Evolutionary conservation across 1,284 basidiomycete species (phyloP), one percentile per base, ranked within the genome.

Genomic region (Vanrija sp.): DNA sequence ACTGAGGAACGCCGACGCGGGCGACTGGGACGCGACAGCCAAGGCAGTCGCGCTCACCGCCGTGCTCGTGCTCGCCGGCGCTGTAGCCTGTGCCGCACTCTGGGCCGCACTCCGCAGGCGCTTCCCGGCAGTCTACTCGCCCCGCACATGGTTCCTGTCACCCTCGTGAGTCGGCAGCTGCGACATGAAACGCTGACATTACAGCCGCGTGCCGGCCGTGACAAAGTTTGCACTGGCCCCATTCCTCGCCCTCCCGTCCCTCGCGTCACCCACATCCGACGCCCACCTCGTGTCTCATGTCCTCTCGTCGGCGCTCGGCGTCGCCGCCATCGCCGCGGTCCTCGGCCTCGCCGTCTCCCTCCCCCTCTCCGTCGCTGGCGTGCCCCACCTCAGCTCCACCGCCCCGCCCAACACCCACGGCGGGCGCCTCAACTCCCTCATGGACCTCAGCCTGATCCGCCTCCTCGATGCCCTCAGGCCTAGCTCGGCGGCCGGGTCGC

Each of bases 401-500:
- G 77, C 80, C 6, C 71, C 78, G 0, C 63, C 76, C 0, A 76
- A 82, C 9, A 62, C 65, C 6, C 85, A 80, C 56, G 80, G 79
- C 23, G 88, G 88, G 3, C 78, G 80, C 5, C 84, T 83, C 56
- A 87, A 86, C 3, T 82, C 82, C 0, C 75, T 90, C 16, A 83
- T 87, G 54, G 87, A 91, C 66, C 80, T 91, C 49, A 87, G 85
- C 55, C 71, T 91, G 18, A 72, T 89, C 21, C 83, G 88, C 3
- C 80, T 91, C 5, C 74, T 91, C 40, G 80, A 83, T 34, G 71
- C 86, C 15, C 74, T 88, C 40, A 83, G 87, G 64, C 78, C 79
- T 34, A 77, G 79, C 23, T 69, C 74, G 29, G 66, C 79, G 12
- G 34, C 34, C 9, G 34, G 34, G 34, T 34, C 34, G 34, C 34